Evolutionary conservation across 2,329 filamentous ascomycete species (phyloP), one percentile per base, ranked within the genome.

Genomic region (Cryphonectria naterciae): DNA sequence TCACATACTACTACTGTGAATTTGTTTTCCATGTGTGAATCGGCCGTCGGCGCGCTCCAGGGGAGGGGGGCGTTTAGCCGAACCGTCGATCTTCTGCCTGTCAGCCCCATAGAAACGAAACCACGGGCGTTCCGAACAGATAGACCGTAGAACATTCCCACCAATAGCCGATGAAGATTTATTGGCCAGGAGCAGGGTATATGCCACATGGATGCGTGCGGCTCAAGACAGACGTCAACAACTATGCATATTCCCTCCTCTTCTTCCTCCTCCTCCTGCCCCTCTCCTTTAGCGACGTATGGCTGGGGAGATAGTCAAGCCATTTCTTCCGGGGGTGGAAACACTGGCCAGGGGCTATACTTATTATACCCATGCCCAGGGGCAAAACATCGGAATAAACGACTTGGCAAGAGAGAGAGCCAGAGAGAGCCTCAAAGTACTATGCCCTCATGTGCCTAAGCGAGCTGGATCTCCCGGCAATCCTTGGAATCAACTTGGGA

Each of bases 81-180:
- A 35, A 28, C 46, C 54, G 11, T 32, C 5, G 54, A 58, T 49
- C 46, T 28, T 35, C 17, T 58, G 52, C 13, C 54, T 35, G 28
- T 19, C 54, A 32, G 67, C 70, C 67, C 62, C 66, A 63, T 68
- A 43, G 63, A 70, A 72, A 72, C 70, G 65, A 67, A 67, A 72
- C 70, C 46, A 56, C 64, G 65, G 54, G 35, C 62, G 67, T 72
- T 69, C 67, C 70, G 66, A 62, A 67, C 70, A 69, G 37, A 69
- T 58, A 37, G 61, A 43, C 4, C 13, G 25, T 43, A 58, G 28
- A 65, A 63, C 28, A 67, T 52, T 69, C 65, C 70, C 70, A 72
- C 70, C 70, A 70, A 72, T 72, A 8, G 52, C 60, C 54, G 62
- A 35, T 25, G 52, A 41, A 58, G 22, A 7, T n/a, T 67, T 10